A percentile compares a stretch with the other conserved stretches of the same genome.
These are phyloP conservation scores for Truncatella angustata DNA, from an alignment of 2,329 filamentous ascomycete genomes.

Conservation along the genomic window DNA sequence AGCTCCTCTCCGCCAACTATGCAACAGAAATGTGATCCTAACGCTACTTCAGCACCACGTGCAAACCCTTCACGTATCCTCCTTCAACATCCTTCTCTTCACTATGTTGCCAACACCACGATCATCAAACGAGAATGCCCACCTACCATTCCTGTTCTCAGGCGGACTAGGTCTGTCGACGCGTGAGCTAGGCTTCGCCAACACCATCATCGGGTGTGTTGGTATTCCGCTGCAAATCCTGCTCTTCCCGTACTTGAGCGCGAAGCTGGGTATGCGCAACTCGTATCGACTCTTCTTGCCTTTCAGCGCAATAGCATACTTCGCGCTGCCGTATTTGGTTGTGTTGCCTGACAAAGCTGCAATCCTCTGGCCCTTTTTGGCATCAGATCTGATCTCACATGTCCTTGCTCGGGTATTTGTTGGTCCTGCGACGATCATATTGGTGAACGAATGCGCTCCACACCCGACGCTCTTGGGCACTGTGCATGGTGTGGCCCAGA, in stretches of 20 bases:
- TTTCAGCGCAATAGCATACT: background rate
- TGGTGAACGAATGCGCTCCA: conserved; percentile 2
- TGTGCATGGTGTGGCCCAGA: conserved; percentile 5
- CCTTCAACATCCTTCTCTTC: conserved; percentile 2
- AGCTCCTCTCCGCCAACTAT: background rate
- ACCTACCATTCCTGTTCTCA: background rate
- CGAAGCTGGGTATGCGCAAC: background rate
- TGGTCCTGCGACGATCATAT: background rate
- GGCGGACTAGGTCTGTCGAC: background rate
- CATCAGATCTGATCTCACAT: background rate
- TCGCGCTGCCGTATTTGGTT: background rate
- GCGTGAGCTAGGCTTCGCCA: background rate
- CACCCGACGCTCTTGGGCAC: conserved; percentile 1
- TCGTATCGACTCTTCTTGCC: background rate
- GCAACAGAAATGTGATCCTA: background rate
- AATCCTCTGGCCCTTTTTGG: background rate
- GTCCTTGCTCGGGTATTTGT: background rate
- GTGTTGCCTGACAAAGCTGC: background rate
- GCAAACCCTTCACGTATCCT: background rate
- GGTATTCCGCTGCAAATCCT: conserved; percentile 3
- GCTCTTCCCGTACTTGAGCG: conserved; percentile 1
- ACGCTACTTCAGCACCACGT: background rate
- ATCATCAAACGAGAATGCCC: background rate
- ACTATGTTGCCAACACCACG: background rate
- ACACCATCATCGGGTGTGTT: background rate